These are phyloP conservation scores for Neoascochyta sp. DNA, from an alignment of 2,329 filamentous ascomycete genomes.

Conservation along the genomic window DNA sequence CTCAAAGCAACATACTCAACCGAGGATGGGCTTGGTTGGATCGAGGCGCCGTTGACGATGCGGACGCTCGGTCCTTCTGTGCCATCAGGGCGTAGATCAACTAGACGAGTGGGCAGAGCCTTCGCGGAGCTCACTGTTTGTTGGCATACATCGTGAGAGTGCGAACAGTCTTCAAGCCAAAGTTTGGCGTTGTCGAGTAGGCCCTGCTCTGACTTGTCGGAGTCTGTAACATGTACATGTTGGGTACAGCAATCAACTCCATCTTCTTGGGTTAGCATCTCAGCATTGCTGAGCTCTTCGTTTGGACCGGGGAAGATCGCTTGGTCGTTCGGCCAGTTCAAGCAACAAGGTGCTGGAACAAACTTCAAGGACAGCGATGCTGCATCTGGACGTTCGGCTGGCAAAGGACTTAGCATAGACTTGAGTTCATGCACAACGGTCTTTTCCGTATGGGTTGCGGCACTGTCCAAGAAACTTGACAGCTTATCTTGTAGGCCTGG, in stretches of 20 bases:
- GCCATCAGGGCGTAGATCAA: slow-evolving; percentile 24
- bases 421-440: slow-evolving; percentile 28
- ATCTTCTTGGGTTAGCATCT: slow-evolving; percentile 21
- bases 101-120: slow-evolving; percentile 29
- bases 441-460: slow-evolving; percentile 17
- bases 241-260: slow-evolving; percentile 14
- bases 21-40: slow-evolving; percentile 6
- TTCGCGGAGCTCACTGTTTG: slow-evolving; percentile 6
- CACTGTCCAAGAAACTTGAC: slow-evolving; percentile 17
- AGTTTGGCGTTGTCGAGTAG: slow-evolving; percentile 16
- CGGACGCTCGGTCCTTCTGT: slow-evolving; percentile 12
- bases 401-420: slow-evolving; percentile 29
- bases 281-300: slow-evolving; percentile 27
- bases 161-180: slow-evolving; percentile 30
- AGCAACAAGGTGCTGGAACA: slow-evolving; percentile 36
- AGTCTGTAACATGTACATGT: slow-evolving; percentile 2
- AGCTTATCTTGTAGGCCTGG: slow-evolving; percentile 27
- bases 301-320: slow-evolving; percentile 30
- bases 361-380: slow-evolving; percentile 30
- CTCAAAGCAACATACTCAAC: slow-evolving; percentile 30
- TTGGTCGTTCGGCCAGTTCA: slow-evolving; percentile 36
- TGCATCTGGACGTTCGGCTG: slow-evolving; percentile 30
- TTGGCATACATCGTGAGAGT: slow-evolving; percentile 25
- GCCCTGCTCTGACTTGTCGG: slow-evolving; percentile 1
- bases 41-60: slow-evolving; percentile 20